These are phyloP conservation scores for Suillus decipiens DNA, from an alignment of 768 basidiomycete species.

Conservation along the genomic window DNA sequence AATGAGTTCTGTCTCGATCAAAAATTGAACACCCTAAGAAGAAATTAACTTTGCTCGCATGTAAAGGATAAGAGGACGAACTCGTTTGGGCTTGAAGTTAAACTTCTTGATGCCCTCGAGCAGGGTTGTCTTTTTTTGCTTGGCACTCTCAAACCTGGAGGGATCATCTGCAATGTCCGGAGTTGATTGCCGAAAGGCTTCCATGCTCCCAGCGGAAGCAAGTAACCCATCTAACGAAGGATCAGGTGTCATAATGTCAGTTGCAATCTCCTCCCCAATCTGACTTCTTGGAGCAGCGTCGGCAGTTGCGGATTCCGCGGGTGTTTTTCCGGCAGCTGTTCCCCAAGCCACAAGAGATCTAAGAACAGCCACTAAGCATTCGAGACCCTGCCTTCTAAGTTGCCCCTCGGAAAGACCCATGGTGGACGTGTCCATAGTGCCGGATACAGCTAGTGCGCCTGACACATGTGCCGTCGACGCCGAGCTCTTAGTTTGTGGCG, in stretches of 20 bases:
- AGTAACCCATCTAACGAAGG: slow-evolving; percentile 57
- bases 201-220: slow-evolving; percentile 46
- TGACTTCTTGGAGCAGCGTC: slow-evolving; percentile 49
- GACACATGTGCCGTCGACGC: slow-evolving; percentile 55
- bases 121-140: slow-evolving; percentile 93
- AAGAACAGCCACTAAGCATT: slow-evolving; percentile 87
- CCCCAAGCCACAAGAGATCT: slow-evolving; percentile 93
- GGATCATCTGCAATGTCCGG: slow-evolving; percentile 91
- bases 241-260: slow-evolving; percentile 58
- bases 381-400: slow-evolving; percentile 88
- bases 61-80: slow-evolving; percentile 37
- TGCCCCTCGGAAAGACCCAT: slow-evolving; percentile 81
- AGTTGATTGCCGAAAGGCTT: slow-evolving; percentile 64
- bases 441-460: slow-evolving; percentile 63
- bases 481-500: slow-evolving; percentile 42
- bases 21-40: slow-evolving; percentile 81
- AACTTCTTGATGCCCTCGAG: slow-evolving; percentile 97
- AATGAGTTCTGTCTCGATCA: slow-evolving; percentile 89
- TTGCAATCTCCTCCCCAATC: slow-evolving; percentile 51
- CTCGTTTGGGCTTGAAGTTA: slow-evolving; percentile 97
- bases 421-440: slow-evolving; percentile 64
- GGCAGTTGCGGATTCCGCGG: slow-evolving; percentile 39
- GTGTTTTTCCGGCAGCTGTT: slow-evolving; percentile 45
- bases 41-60: slow-evolving; percentile 2
- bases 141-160: slow-evolving; percentile 89